phyloP scores from a whole-genome alignment of 257 asterid species.

The Solanum arcanum region DNA sequence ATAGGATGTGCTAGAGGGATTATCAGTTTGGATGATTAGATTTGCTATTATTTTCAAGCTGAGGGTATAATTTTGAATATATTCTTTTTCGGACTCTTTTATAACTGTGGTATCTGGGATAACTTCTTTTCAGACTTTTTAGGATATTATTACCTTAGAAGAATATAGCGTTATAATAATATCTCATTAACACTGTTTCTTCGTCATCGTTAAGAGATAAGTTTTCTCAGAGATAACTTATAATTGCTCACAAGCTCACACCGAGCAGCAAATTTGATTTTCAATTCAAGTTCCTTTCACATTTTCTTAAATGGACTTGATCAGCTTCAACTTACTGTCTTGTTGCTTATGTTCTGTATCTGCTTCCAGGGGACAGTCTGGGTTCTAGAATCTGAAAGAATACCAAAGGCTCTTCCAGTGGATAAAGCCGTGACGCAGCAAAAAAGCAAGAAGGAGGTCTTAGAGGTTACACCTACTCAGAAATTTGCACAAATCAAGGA shows the following conservation, averaged over 20 bases:
- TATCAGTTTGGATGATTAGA: not conserved
- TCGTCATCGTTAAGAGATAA: not conserved
- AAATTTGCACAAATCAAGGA: constrained; percentile 59
- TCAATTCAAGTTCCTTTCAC: not conserved
- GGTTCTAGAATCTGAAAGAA: constrained; percentile 65
- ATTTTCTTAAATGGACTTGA: not conserved
- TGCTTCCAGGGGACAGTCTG: constrained; percentile 54
- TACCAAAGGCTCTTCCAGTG: constrained; percentile 33
- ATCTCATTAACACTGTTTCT: not conserved
- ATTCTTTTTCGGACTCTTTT: not conserved
- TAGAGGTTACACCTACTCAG: constrained; percentile 66
- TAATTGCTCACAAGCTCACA: not conserved
- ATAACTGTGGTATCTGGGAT: not conserved
- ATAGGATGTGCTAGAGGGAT: not conserved
- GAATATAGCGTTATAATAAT: not conserved
- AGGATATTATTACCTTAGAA: not conserved
- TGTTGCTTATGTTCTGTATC: not conserved
- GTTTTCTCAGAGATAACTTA: not conserved
- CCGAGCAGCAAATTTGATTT: not conserved
- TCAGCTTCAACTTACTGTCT: not conserved
- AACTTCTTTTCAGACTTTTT: not conserved
- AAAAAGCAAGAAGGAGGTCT: constrained; percentile 47
- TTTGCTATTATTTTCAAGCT: not conserved
- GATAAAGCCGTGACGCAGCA: constrained; percentile 43
- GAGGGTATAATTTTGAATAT: not conserved